Evolutionary conservation across 768 basidiomycete species (phyloP).

Genomic region (Thelephora aurantiotincta): DNA sequence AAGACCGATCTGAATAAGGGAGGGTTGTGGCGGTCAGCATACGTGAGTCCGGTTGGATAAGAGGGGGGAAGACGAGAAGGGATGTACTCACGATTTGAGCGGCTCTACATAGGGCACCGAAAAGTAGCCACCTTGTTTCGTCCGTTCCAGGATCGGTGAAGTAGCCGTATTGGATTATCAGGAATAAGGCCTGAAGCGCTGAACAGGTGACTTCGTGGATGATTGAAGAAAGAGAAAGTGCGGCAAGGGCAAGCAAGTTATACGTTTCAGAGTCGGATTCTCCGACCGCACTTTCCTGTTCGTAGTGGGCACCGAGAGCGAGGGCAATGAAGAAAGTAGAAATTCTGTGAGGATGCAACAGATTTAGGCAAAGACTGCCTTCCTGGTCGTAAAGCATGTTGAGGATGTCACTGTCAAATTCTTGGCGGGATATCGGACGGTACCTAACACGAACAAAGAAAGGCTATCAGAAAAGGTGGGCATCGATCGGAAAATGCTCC

Average conservation of each 20-base stretch:
- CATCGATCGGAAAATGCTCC: slow-evolving; percentile 9
- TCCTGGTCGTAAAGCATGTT: slow-evolving; percentile 27
- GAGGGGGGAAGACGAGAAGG: background rate
- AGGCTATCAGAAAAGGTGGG: background rate
- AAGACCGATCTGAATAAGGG: slow-evolving; percentile 31
- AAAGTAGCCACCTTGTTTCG: slow-evolving; percentile 34
- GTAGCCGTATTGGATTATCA: slow-evolving; percentile 28
- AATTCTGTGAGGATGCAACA: slow-evolving; percentile 30
- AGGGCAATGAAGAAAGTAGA: slow-evolving; percentile 39
- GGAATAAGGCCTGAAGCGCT: slow-evolving; percentile 33
- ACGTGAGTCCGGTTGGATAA: slow-evolving; percentile 2
- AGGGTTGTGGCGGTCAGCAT: background rate
- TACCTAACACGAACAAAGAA: slow-evolving; percentile 19
- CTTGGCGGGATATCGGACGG: slow-evolving; percentile 27
- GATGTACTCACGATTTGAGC: slow-evolving; percentile 27
- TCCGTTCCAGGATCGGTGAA: slow-evolving; percentile 26
- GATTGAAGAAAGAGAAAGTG: slow-evolving; percentile 31
- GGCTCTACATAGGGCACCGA: slow-evolving; percentile 27
- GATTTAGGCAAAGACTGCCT: slow-evolving; percentile 18
- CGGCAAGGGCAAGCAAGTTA: slow-evolving; percentile 32
- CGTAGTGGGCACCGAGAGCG: slow-evolving; percentile 27
- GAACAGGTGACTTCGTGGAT: slow-evolving; percentile 28
- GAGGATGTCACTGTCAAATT: slow-evolving; percentile 27
- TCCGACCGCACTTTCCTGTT: slow-evolving; percentile 10
- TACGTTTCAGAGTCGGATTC: slow-evolving; percentile 12